Percentiles rank a stretch among this genome's conserved stretches.
Conservation (phyloP, 306 rosid species). For the Cucurbita ficifolia region DNA sequence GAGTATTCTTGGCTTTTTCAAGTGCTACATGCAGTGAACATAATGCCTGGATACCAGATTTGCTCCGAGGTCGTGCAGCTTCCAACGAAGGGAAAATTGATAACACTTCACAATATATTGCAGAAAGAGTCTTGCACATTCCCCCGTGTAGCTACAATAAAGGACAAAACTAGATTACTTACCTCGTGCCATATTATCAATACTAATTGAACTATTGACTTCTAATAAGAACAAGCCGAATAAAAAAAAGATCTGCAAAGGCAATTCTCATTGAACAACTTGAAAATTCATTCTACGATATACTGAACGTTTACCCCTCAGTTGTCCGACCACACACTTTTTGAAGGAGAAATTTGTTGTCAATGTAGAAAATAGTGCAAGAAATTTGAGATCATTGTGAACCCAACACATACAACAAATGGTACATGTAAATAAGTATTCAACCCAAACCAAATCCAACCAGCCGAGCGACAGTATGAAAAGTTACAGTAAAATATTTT, state of each 20-base stretch:
- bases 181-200: neutral
- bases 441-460: neutral
- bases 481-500: neutral
- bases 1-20: slow-evolving; percentile 80
- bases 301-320: neutral
- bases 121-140: slow-evolving; percentile 83
- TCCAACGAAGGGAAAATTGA: slow-evolving; percentile 82
- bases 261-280: neutral
- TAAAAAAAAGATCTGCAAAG: neutral
- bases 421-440: neutral
- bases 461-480: neutral
- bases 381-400: neutral
- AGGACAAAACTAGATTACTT: slow-evolving; percentile 6
- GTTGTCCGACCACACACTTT: neutral
- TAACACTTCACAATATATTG: slow-evolving; percentile 56
- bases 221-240: neutral
- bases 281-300: neutral
- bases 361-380: neutral
- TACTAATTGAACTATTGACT: neutral
- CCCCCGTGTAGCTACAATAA: slow-evolving; percentile 72
- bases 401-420: neutral
- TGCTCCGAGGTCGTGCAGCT: slow-evolving; percentile 95
- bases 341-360: neutral
- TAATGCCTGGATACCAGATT: slow-evolving; percentile 85
- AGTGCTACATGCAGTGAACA: slow-evolving; percentile 88